Percentiles rank a stretch among this genome's conserved stretches.
phyloP scores from a whole-genome alignment of 2,329 filamentous ascomycete genomes.

The Colletotrichum sp. region DNA sequence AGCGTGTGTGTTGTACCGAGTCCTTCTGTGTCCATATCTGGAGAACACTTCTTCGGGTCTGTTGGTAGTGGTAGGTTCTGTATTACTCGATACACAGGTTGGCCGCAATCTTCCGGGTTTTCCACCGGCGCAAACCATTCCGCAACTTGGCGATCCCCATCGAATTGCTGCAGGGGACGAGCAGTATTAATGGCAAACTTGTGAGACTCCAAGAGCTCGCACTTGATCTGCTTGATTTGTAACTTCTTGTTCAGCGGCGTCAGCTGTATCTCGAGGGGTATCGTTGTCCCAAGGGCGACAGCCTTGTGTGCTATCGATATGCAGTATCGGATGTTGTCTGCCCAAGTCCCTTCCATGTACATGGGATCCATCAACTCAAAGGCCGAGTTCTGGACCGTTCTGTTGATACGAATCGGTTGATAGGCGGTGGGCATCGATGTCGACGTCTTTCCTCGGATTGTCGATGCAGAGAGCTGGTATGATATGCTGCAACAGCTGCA shows the following conservation, averaged over 20 bases:
- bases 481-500: constrained; percentile 3
- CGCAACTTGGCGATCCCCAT: background rate
- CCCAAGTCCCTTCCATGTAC: background rate
- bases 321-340: background rate
- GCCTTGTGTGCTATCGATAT: background rate
- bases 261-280: background rate
- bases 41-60: background rate
- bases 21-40: background rate
- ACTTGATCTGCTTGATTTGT: background rate
- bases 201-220: background rate
- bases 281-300: background rate
- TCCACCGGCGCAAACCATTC: background rate
- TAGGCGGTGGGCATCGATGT: background rate
- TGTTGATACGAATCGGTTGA: background rate
- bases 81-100: background rate
- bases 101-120: background rate
- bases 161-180: background rate
- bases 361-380: constrained; percentile 13
- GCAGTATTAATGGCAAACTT: background rate
- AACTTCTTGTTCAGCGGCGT: background rate
- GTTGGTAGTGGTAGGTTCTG: background rate
- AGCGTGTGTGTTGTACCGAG: background rate
- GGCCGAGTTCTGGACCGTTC: background rate
- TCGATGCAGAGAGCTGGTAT: constrained; percentile 1
- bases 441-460: background rate